Evolutionary conservation across 345 rosid species (phyloP), one percentile per base, ranked within the genome.

Genomic region (Aurinia saxatilis): DNA sequence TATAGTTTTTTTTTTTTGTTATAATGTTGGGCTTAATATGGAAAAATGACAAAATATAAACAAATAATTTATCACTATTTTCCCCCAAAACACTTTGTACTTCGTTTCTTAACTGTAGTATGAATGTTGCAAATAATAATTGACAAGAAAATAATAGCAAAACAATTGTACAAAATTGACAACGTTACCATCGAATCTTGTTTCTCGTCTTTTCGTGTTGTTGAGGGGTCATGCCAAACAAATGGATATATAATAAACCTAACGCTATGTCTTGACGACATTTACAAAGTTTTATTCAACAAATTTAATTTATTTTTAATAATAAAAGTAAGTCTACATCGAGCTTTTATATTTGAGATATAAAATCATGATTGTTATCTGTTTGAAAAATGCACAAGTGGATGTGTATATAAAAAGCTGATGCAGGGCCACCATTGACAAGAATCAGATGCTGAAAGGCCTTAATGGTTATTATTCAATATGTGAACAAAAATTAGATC

Each of bases 401-500:
- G 35, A 49, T 50, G 52, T 29, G 58, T 31, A 25, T 19, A 44
- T 50, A 25, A 42, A 68, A 68, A 52, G 41, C 27, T 5, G 25
- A 60, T 23, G 37, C 17, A 7, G 73, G 56, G 60, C 67, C 62
- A 52, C 56, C 10, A 2, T 8, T 27, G 15, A 21, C 6, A 31
- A 29, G 66, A 68, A 60, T 60, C 73, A 60, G 60, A 68, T 68
- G 17, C 60, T 48, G 34, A 50, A 60, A 60, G 61, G 34, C 61
- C 23, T 51, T n/a, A n/a, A 3, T 68, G 48, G 47, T 8, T 51
- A 68, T 33, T 41, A 59, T 50, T 68, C 60, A 42, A 12, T 59
- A 27, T 7, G 39, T 27, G 46, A 60, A n/a, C n/a, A n/a, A n/a
- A n/a, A n/a, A 38, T 6, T 6, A 58, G 19, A 23, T 27, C 17